Evolutionary conservation across 106 monocot species (phyloP), one percentile per base, ranked within the genome.

Genomic region (Agapanthus africanus): DNA sequence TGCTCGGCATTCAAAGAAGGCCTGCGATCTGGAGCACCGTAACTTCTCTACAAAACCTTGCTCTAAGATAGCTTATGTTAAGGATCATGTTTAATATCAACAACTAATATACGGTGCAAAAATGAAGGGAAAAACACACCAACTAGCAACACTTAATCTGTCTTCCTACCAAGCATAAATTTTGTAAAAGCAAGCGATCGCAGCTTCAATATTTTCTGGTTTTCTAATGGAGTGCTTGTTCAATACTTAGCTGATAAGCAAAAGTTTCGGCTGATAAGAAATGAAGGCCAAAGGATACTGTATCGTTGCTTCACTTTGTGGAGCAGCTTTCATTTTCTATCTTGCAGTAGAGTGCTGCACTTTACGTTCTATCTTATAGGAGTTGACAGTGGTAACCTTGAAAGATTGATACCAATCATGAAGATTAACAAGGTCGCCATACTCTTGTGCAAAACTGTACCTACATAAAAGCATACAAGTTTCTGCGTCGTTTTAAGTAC

Each of bases 251-350:
- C n/a, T n/a, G n/a, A n/a, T n/a, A n/a, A n/a, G n/a, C n/a, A n/a
- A n/a, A n/a, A n/a, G n/a, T n/a, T n/a, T n/a, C n/a, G n/a, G n/a
- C n/a, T n/a, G n/a, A n/a, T n/a, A n/a, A n/a, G n/a, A n/a, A n/a
- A n/a, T n/a, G n/a, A n/a, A n/a, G n/a, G n/a, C n/a, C n/a, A n/a
- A 28, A 37, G 87, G 87, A 85, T 95, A 95, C 95, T 95, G 95
- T 36, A 82, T 86, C 22, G 62, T 57, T 66, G 86, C 83, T 76
- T 88, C 91, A 72, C 69, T 77, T 52, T 79, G 81, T 42, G 71
- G 5, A 40, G 78, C n/a, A 41, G 64, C 19, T 70, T 83, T 85
- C 57, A 42, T 23, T 66, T 79, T 90, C 25, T 85, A 85, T n/a
- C n/a, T n/a, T 59, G 77, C 68, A 68, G 85, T 83, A 30, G 88